Base-by-base conservation (phyloP, 495 filamentous ascomycete species). In the Penicillium pulvis region DNA sequence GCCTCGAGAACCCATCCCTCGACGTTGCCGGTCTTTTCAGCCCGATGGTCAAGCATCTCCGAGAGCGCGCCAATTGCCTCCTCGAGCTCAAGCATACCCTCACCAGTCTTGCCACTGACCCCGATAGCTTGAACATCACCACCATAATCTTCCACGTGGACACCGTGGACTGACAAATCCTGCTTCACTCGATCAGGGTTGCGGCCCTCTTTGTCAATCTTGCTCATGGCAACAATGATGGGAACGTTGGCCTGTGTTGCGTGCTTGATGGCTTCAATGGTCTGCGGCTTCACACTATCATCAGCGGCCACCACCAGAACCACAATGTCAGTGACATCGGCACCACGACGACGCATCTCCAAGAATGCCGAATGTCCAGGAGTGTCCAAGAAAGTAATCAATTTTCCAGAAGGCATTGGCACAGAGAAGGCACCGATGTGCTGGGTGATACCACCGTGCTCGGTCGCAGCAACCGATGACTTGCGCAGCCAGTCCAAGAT, bases 361-460 rank as follows among this genome's bases (percentile, higher is more conserved):
- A 97, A 74, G 69, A 99, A 99, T 3, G 95, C 95, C 33, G 93
- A 90, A 72, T 99, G 95, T 4, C 95, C 95, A 0, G 95, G 95
- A 0, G 95, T 99, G 64, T 99, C 95, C 53, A 99, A 82, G 80
- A 99, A 99, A 8, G 95, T 98, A 62, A 98, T 94, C 3, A 81
- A 83, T 71, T 92, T 93, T 24, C 92, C 92, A 6, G 84, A 85
- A 17, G 90, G 88, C 80, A 99, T 84, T 17, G 82, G 81, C 3
- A 98, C 93, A 2, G 90, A 93, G 77, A 99, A 99, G n/a, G 95
- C 95, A 67, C 95, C 95, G 63, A 99, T 99, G 69, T 98, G 95
- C 72, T 99, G 95, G 0, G 95, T 99, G 64, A 99, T 99, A 41
- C 95, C 95, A 56, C 95, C 95, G 64, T 97, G 91, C 69, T 99